phyloP scores from a whole-genome alignment of 2,329 filamentous ascomycete genomes.

The Paramyrothecium sp. region DNA sequence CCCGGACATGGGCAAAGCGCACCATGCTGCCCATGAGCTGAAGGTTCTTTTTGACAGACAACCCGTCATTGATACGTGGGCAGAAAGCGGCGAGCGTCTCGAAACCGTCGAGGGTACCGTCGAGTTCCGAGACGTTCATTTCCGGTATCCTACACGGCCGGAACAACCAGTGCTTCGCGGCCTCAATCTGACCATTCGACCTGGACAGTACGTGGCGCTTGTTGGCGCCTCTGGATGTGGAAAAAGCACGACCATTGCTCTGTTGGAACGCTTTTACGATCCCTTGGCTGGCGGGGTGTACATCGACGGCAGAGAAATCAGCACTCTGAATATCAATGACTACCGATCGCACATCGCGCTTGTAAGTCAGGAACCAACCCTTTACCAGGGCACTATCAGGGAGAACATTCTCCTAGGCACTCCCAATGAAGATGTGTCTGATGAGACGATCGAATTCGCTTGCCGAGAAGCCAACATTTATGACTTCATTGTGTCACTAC shows the following conservation, averaged over 20 bases:
- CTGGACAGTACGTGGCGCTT: slow-evolving; percentile 82
- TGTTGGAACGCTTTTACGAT: slow-evolving; percentile 94
- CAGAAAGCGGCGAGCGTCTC: slow-evolving; percentile 62
- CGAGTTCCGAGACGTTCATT: slow-evolving; percentile 91
- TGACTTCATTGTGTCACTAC: slow-evolving; percentile 83
- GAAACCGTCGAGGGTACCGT: slow-evolving; percentile 70
- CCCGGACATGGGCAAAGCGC: slow-evolving; percentile 90
- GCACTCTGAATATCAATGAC: slow-evolving; percentile 76
- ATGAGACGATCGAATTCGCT: slow-evolving; percentile 71
- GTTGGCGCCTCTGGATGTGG: slow-evolving; percentile 95
- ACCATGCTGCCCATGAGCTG: slow-evolving; percentile 76
- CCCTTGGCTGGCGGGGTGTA: slow-evolving; percentile 76
- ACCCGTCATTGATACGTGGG: slow-evolving; percentile 82
- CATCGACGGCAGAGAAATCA: slow-evolving; percentile 82
- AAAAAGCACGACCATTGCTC: slow-evolving; percentile 88
- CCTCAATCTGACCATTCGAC: slow-evolving; percentile 69
- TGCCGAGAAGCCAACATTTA: slow-evolving; percentile 92
- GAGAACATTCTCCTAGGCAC: slow-evolving; percentile 88
- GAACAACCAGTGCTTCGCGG: slow-evolving; percentile 91
- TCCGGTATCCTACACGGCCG: slow-evolving; percentile 87
- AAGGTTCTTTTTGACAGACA: slow-evolving; percentile 81
- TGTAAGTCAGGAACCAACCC: slow-evolving; percentile 89
- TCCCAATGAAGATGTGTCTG: slow-evolving; percentile 63
- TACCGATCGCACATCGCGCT: slow-evolving; percentile 84
- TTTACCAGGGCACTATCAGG: slow-evolving; percentile 88